These are phyloP conservation scores for Leccinum disarticulatum DNA, from an alignment of 768 basidiomycete species.

Conservation along the genomic window DNA sequence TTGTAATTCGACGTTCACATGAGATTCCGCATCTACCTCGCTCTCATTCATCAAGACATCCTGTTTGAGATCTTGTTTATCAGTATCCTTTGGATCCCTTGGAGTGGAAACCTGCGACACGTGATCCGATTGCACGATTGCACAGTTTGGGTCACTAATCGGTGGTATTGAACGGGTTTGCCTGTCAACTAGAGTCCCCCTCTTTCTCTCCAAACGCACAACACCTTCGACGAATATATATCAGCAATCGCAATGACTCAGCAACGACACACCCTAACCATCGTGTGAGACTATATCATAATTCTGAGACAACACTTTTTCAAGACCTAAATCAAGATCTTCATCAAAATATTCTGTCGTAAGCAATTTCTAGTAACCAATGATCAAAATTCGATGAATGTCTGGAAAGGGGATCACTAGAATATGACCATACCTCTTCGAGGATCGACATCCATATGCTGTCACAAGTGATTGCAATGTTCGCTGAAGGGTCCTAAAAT, in stretches of 20 bases:
- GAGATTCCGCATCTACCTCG: no score
- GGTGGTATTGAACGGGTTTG: not conserved
- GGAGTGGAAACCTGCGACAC: no score
- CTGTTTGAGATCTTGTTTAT: no score
- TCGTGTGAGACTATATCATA: no score
- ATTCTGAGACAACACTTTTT: not conserved
- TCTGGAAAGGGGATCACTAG: not conserved
- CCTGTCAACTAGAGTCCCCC: not conserved
- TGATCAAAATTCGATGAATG: no score
- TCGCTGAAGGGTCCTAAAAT: constrained; percentile 4
- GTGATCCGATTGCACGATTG: no score
- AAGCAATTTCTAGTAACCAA: not conserved
- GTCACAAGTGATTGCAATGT: constrained; percentile 9
- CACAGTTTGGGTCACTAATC: not conserved
- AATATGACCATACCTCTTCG: not conserved
- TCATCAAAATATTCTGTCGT: not conserved
- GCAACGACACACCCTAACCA: no score
- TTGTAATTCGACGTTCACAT: not conserved
- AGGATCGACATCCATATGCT: constrained; percentile 8
- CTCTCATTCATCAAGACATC: no score
- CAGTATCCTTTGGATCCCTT: no score
- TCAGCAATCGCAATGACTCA: not conserved
- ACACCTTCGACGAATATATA: not conserved
- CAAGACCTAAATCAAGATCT: not conserved
- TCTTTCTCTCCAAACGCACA: constrained; percentile 1